Evolutionary conservation across 352 stramenopile species (phyloP), one percentile per base, ranked within the genome.

Genomic region (Phytophthora fragariae): DNA sequence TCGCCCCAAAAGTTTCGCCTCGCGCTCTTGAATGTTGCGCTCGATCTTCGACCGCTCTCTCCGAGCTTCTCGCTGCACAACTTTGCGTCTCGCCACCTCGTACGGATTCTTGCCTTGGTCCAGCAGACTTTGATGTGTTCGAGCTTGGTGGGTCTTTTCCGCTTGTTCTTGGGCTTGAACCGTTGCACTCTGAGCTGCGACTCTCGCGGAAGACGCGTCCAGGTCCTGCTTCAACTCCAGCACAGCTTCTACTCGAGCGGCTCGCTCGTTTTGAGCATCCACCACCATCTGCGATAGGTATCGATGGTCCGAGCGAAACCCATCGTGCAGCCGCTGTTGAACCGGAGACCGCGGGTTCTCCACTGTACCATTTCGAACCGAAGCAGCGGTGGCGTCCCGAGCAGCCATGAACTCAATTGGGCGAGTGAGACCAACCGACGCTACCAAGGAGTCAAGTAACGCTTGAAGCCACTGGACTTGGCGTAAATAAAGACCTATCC

Each of bases 61-160:
- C 2, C 68, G 46, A 0, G 86, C 76, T 39, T 65, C 57, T 50
- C 77, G 72, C 12, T 81, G 71, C 11, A 92, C 84, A 5, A 82
- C 72, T 24, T 81, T 75, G 2, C 65, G 70, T 35, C 90, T 88
- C 2, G 84, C 72, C 3, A 92, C 84, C 52, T 95, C 86, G 65
- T 96, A 92, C 19, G 90, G 88, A 65, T 96, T 96, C 54, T 89
- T 82, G 6, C 89, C 89, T 33, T 93, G 86, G 27, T 79, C 74
- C 47, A 96, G 46, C 4, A 94, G 70, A 55, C 81, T 73, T 31
- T 90, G 76, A 52, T 90, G 91, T 15, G 74, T 65, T 1, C 68
- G 55, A 29, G 72, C 77, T 54, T 92, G 75, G n/a, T 78, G 49
- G 2, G 76, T 58, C 0, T 73, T 71, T 17, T 80, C 63, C 1